Base-by-base conservation (phyloP, 495 filamentous ascomycete genomes). In the Xylaria intraflava region DNA sequence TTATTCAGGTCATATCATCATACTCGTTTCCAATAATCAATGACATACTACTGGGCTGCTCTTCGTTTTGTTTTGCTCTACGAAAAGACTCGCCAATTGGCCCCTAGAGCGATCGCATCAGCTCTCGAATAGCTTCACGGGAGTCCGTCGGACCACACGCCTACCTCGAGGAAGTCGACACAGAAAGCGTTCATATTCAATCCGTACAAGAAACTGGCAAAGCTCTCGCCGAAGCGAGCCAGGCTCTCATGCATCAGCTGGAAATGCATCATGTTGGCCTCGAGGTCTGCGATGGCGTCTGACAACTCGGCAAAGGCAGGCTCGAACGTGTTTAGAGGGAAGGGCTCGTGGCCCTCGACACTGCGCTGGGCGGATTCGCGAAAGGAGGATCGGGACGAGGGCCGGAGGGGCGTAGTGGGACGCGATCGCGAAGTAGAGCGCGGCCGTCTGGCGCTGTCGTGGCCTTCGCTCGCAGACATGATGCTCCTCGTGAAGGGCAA, bases 101-200 rank as follows among this genome's bases (percentile, higher is more conserved):
- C 1, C 69, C 72, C 73, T 77, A n/a, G 11, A 36, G 17, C 47
- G 8, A 24, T 14, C 0, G 26, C 53, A 38, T 54, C 48, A 49
- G 31, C 30, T 22, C 27, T 12, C 30, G 39, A 45, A 9, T 11
- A 30, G 20, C 1, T 29, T 33, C 3, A 42, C 12, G 17, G 22
- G 12, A 31, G 38, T 16, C 26, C n/a, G 17, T 19, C 6, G 14
- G 11, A 6, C 16, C 16, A 17, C 22, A 6, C 27, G 38, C 45
- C 38, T 33, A 91, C 90, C 82, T 98, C 94, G 0, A 90, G 88
- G 66, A 97, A 97, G 71, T 97, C 93, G 33, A 97, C 91, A 67
- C 93, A 98, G 65, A 96, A 98, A 4, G 94, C 93, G 69, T 96
- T 97, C 89, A 98, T 94, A 60, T 97, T 96, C 68, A 98, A 65